Percentiles rank a stretch among this genome's conserved stretches.
Conservation (phyloP, 179 eudicot species). For the Beta lomatogona region DNA sequence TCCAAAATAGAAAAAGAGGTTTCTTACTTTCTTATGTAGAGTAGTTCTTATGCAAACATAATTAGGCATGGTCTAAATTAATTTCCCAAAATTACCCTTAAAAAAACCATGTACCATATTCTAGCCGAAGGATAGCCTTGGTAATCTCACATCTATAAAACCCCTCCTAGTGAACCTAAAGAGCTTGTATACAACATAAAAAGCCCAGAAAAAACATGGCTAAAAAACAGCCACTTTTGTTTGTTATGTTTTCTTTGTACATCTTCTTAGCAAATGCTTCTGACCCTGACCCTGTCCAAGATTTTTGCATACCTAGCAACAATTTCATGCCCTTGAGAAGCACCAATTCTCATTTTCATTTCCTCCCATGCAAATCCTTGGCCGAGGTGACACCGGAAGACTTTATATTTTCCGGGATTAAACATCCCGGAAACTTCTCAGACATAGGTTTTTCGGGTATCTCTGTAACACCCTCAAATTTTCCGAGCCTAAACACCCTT, state of each 20-base stretch:
- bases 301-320: constrained; percentile 61
- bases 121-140: neutral
- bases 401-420: constrained; percentile 60
- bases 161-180: neutral
- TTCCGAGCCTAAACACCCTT: constrained; percentile 73
- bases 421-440: constrained; percentile 32
- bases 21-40: no score
- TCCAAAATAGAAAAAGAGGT: neutral
- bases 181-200: neutral
- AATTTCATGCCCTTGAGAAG: neutral
- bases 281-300: constrained; percentile 72
- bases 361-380: constrained; percentile 59
- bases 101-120: neutral
- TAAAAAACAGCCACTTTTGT: constrained; percentile 12
- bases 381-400: constrained; percentile 47
- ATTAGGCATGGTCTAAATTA: neutral
- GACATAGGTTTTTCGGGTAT: constrained; percentile 44
- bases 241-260: constrained; percentile 25
- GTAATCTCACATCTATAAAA: constrained; percentile 21
- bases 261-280: constrained; percentile 36
- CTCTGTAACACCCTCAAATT: constrained; percentile 46
- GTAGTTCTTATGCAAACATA: neutral
- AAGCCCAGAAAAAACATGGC: neutral
- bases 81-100: neutral
- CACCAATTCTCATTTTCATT: constrained; percentile 20